Conservation (phyloP, 345 rosid genomes). For the Excoecaria cochinchinensis region DNA sequence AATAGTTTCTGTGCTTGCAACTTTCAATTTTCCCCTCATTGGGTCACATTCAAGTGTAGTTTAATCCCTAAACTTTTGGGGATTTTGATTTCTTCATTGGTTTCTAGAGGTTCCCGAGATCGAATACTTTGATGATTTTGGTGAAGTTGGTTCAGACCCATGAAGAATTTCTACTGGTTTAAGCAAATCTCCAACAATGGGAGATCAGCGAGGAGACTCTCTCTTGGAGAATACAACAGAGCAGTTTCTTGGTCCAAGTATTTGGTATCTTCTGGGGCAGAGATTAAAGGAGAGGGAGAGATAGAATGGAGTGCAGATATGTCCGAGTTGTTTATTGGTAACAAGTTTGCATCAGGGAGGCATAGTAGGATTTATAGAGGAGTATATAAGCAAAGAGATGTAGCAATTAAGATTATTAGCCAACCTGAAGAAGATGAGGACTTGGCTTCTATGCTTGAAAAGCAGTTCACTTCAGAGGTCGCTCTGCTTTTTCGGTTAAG, state of each 20-base stretch:
- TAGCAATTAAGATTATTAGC: conserved; percentile 71
- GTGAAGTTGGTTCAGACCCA: conserved; percentile 28
- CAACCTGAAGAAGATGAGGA: conserved; percentile 74
- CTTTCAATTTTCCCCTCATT: conserved; percentile 5
- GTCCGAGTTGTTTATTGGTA: conserved; percentile 68
- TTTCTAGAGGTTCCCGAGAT: conserved; percentile 4
- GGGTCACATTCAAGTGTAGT: conserved; percentile 10
- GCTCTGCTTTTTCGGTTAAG: conserved; percentile 55
- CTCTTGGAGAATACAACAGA: conserved; percentile 65
- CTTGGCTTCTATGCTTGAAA: conserved; percentile 58
- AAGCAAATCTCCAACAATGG: conserved; percentile 55
- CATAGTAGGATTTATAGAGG: conserved; percentile 84
- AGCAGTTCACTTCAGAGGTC: conserved; percentile 73
- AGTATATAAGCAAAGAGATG: conserved; percentile 63
- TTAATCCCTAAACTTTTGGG: conserved; percentile 10
- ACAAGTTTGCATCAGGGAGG: conserved; percentile 69
- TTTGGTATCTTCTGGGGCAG: conserved; percentile 72
- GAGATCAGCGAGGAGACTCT: conserved; percentile 50
- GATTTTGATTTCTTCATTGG: conserved; percentile 15
- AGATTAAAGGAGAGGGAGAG: conserved; percentile 68
- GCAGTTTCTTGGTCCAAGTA: conserved; percentile 84
- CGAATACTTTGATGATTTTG: conserved; percentile 34
- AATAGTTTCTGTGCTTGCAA: conserved; percentile 19
- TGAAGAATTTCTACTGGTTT: conserved; percentile 62
- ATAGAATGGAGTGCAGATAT: conserved; percentile 76